Evolutionary conservation across 2,329 filamentous ascomycete genomes (phyloP), one percentile per base, ranked within the genome.

Genomic region (Hypoxylon sp.): DNA sequence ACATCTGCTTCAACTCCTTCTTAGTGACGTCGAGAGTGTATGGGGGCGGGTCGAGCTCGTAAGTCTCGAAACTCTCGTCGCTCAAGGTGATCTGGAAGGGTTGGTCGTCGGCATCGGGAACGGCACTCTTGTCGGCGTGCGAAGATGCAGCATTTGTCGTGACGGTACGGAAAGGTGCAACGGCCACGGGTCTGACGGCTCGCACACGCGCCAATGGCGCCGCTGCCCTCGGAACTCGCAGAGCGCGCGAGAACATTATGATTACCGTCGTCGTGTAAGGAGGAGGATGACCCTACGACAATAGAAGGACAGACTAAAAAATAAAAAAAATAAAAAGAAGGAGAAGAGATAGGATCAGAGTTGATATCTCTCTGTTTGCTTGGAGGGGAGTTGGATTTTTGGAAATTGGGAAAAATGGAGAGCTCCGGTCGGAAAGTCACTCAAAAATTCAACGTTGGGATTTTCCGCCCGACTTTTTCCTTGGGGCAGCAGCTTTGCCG

Each of bases 41-140:
- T 51, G 91, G 81, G 62, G 94, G 94, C 66, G 93, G 92, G 78
- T 99, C 94, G 72, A 99, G 85, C 81, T 97, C 91, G 79, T 97
- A 99, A 51, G 94, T 97, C 84, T 99, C 94, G 80, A 97, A 99
- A 80, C 90, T 93, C 88, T 97, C 93, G 74, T 97, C 91, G 73
- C 91, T 96, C 73, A 99, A 88, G 70, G 86, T 88, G 73, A 99
- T 85, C 69, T 88, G 84, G 80, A 99, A 97, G 62, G 86, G 85
- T 82, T 96, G 89, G 70, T 97, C 91, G 74, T 97, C 92, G 51
- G 62, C 55, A 45, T 64, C 53, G 51, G 80, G 78, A 62, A 82
- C 77, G 60, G 84, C 80, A 69, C 79, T 81, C 80, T 89, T 90
- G 73, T 93, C 90, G 67, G 91, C 87, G 74, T 95, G 90, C 67